Evolutionary conservation across 352 stramenopile species (phyloP).

Genomic region (Phytophthora macrochlamydospora): DNA sequence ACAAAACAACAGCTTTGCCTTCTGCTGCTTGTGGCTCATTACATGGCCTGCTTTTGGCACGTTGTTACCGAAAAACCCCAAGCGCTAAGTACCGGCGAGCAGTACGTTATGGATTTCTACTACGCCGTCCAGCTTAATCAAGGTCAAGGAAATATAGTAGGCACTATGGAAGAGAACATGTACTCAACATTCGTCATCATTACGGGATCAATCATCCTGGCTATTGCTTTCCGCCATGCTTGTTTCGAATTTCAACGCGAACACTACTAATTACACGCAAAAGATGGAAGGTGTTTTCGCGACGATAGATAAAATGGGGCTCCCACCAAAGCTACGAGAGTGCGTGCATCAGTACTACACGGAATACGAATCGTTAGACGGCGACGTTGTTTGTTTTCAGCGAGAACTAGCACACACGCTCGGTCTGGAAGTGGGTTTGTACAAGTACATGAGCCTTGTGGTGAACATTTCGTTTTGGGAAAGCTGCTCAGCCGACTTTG

Average conservation of each 20-base stretch:
- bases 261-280: constrained; percentile 44
- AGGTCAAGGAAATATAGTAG: constrained; percentile 36
- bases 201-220: constrained; percentile 43
- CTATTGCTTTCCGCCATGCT: constrained; percentile 50
- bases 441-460: constrained; percentile 29
- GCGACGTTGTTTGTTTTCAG: constrained; percentile 14
- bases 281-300: constrained; percentile 60
- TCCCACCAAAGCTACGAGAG: constrained; percentile 38
- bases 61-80: constrained; percentile 2
- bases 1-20: constrained; percentile 9
- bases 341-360: constrained; percentile 42
- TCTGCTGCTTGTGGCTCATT: constrained; percentile 37
- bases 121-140: constrained; percentile 35
- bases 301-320: constrained; percentile 42
- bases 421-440: constrained; percentile 42
- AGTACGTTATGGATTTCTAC: constrained; percentile 40
- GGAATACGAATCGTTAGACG: constrained; percentile 43
- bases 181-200: constrained; percentile 40
- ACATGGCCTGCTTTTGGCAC: constrained; percentile 45
- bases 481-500: background rate
- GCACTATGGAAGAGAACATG: constrained; percentile 19
- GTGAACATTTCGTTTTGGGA: constrained; percentile 13
- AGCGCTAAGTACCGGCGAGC: background rate
- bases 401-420: constrained; percentile 20
- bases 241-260: constrained; percentile 52